Evolutionary conservation across 176 grass and related monocot genomes (phyloP), one percentile per base, ranked within the genome.

Genomic region (Carex scoparia): DNA sequence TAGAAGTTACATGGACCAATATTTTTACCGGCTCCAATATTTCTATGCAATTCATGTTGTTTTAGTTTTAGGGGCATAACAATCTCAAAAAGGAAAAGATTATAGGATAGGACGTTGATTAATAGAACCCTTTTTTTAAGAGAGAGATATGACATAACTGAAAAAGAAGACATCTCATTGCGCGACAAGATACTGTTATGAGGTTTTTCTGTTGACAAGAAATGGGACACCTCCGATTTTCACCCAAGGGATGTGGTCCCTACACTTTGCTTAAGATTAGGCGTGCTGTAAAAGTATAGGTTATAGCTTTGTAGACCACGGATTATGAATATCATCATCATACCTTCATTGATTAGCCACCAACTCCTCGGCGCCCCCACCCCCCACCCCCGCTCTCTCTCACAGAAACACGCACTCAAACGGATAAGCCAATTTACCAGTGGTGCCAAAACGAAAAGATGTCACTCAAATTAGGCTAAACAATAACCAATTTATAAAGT

Each of bases 341-440:
- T 58, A 13, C 10, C 74, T 35, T 18, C 12, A 79, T 79, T 79
- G 51, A 79, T 79, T 79, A 79, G 5, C 74, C 74, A 79, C 53
- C 74, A 58, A 79, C 49, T 54, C 10, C 8, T 13, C 10, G 10
- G 13, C 16, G 4, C 65, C 16, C 16, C 23, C 23, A 0, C 23
- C 23, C 23, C 23, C 23, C 23, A 0, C 23, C 23, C 23, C 23
- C 23, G 23, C 23, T 23, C 23, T 23, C 23, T 23, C 42, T 72
- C 35, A 73, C n/a, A 44, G 8, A 72, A 27, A 74, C 1, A 78
- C 30, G 74, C 74, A 78, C 51, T n/a, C 74, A 56, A 77, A 57
- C 53, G 13, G 53, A 58, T 14, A 78, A 78, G 32, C 28, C 53
- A 57, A 58, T 79, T 79, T 79, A 16, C 57, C 14, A 35, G 53